phyloP scores from a whole-genome alignment of 345 rosid species.

The Eucalyptus decipiens region DNA sequence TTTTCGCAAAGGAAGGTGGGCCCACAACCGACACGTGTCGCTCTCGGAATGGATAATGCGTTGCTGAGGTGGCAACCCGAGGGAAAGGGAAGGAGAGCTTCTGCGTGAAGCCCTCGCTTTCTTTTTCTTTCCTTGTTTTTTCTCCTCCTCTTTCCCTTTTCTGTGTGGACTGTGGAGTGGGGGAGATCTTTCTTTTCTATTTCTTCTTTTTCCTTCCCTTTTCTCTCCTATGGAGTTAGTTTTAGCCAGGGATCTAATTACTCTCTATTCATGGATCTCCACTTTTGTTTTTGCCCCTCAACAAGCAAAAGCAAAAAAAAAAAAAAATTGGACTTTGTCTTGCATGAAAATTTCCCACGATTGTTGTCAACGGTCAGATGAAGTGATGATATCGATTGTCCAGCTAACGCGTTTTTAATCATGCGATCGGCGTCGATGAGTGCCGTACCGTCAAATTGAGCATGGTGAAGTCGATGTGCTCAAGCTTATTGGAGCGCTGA shows the following conservation, averaged over 20 bases:
- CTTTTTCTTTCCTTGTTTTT: not conserved
- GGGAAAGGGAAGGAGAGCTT: not conserved
- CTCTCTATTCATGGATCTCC: not conserved
- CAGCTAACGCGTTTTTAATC: not conserved
- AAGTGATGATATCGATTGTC: not conserved
- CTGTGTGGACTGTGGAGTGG: not conserved
- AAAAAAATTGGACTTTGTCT: not conserved
- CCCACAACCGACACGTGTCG: no score
- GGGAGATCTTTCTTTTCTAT: not conserved
- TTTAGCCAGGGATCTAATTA: not conserved
- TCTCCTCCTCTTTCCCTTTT: not conserved
- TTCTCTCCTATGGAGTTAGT: not conserved
- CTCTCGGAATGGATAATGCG: no score
- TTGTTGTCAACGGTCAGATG: rapidly evolving
- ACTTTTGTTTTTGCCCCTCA: not conserved
- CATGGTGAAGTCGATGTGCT: not conserved
- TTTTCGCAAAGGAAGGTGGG: not conserved
- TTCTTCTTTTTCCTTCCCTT: not conserved
- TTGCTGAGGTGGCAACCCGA: no score
- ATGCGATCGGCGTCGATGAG: rapidly evolving
- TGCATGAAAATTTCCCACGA: not conserved
- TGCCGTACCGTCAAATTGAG: not conserved
- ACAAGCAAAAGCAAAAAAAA: not conserved
- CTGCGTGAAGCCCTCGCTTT: not conserved
- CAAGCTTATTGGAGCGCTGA: not conserved